Conservation (phyloP, 2,329 filamentous ascomycete genomes). For the Tricladium varicosporioides region DNA sequence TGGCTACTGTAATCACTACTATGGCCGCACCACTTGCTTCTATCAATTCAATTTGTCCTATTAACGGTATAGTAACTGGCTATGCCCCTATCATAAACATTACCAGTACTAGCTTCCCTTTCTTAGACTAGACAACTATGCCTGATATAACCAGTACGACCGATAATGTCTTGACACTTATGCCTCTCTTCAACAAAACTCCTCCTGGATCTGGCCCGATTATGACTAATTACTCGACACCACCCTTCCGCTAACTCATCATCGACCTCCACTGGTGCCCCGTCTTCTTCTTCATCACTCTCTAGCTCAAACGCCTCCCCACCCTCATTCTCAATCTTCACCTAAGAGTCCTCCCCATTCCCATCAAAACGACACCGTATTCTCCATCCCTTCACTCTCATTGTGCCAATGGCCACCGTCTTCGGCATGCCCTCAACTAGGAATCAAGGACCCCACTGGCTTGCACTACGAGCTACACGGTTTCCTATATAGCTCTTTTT, state of each 20-base stretch:
- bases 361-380: background rate
- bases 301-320: background rate
- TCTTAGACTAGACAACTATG: background rate
- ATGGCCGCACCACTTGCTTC: background rate
- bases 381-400: background rate
- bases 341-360: background rate
- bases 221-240: background rate
- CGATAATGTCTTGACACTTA: background rate
- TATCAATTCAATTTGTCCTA: background rate
- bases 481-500: slow-evolving; percentile 21
- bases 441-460: slow-evolving; percentile 27
- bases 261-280: background rate
- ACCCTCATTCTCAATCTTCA: slow-evolving; percentile 30
- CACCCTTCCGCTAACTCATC: background rate
- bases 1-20: background rate
- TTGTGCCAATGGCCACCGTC: background rate
- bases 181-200: background rate
- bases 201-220: background rate
- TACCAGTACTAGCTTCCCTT: slow-evolving; percentile 2
- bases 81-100: slow-evolving; percentile 10
- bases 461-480: slow-evolving; percentile 40
- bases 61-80: slow-evolving; percentile 3
- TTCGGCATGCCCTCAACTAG: slow-evolving; percentile 26
- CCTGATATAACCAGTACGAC: background rate
- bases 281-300: background rate